Evolutionary conservation across 495 filamentous ascomycete genomes (phyloP), one percentile per base, ranked within the genome.

Genomic region (Aspergillus nidulans): DNA sequence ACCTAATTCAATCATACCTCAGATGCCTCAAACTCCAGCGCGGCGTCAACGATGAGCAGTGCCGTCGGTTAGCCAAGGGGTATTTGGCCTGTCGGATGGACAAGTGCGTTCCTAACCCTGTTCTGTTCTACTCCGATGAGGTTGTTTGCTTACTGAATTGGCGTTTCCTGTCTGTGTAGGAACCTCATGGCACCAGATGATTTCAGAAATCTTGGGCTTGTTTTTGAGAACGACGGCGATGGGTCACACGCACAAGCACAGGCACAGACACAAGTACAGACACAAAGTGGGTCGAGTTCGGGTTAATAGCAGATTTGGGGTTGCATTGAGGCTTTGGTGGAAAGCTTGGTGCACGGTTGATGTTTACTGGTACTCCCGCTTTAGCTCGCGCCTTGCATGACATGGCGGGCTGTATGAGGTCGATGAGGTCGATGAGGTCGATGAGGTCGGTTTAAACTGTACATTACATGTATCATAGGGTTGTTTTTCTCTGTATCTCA

Each of bases 71-170:
- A 53, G 90, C 91, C 21, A 97, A 96, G 70, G 80, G 81, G 13
- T 98, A 98, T 69, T 72, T 98, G 49, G 70, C 81, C 38, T 98
- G 94, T 69, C 84, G 94, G 38, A 98, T 98, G 94, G 94, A 98
- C 54, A 81, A 85, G 91, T 96, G 74, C 56, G 87, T 80, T 15
- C n/a, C 32, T 8, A 15, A 25, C 23, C n/a, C 34, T 38, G 2
- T 3, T 3, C 40, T 32, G 5, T 4, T 46, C 6, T 26, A n/a
- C 25, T 19, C n/a, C 20, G 6, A 1, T 19, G 3, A 19, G 39
- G n/a, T 16, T 23, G 6, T 43, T 32, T 47, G 2, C 21, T 25
- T 4, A 4, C 10, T 45, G 4, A 26, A 24, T 26, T 26, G 42
- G 18, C 8, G n/a, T 43, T 9, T 23, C 8, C 10, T 43, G 20